Conservation (phyloP, 805 yeast species). For the Starmera dryadoides region DNA sequence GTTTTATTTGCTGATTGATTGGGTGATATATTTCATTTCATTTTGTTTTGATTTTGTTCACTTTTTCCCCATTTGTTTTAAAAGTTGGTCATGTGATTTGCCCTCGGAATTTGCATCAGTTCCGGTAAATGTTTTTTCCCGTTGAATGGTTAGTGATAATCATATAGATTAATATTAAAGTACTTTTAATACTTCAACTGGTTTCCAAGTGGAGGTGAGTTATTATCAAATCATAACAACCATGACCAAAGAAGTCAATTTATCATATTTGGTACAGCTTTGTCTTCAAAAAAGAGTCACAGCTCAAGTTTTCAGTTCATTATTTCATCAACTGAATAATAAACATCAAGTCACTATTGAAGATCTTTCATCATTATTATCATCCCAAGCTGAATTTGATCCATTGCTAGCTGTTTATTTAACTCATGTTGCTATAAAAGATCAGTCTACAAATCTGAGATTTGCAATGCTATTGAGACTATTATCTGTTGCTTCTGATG, state of each 20-base stretch:
- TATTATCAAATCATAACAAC: too few relatives aligned
- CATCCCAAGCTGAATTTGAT: constrained; percentile 6
- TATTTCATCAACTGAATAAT: constrained; percentile 12
- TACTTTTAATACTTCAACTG: too few relatives aligned
- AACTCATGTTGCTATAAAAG: constrained; percentile 1
- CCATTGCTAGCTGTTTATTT: constrained; percentile 16
- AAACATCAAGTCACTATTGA: constrained; percentile 11
- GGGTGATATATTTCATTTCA: too few relatives aligned
- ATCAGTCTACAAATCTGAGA: constrained; percentile 7
- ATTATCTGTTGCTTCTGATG: constrained; percentile 5
- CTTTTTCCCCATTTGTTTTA: too few relatives aligned
- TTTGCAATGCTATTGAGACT: constrained; percentile 7
- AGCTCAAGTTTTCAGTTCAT: background rate
- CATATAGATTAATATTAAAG: too few relatives aligned
- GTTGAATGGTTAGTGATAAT: too few relatives aligned
- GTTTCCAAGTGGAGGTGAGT: too few relatives aligned
- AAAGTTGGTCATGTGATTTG: too few relatives aligned
- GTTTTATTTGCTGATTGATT: too few relatives aligned
- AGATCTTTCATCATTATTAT: constrained; percentile 7
- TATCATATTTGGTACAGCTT: background rate
- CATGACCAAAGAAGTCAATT: background rate
- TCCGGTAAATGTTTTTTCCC: too few relatives aligned
- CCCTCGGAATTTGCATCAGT: too few relatives aligned
- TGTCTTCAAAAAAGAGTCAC: background rate
- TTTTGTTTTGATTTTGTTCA: too few relatives aligned